Evolutionary conservation across 495 filamentous ascomycete genomes (phyloP).

Genomic region (Beverwykella pulmonaria): DNA sequence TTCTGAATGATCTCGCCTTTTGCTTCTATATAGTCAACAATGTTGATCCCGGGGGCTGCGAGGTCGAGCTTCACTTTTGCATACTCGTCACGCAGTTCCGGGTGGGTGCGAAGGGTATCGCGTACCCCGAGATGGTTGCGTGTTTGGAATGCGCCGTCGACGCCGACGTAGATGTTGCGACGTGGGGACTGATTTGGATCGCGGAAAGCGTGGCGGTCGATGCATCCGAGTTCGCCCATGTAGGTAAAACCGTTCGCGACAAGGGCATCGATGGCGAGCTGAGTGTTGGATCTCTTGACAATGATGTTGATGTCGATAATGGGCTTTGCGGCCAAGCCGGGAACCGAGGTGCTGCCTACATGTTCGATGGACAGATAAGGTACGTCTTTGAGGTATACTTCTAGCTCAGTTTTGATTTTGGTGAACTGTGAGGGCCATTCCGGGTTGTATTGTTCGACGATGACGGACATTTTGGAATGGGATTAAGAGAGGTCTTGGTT

Average conservation of each 20-base stretch:
- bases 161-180: constrained; percentile 35
- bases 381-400: constrained; percentile 13
- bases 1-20: constrained; percentile 30
- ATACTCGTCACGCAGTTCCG: constrained; percentile 35
- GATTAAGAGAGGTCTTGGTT: background rate
- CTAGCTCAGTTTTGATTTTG: constrained; percentile 23
- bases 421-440: constrained; percentile 37
- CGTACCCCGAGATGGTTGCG: constrained; percentile 37
- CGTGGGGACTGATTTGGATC: constrained; percentile 19
- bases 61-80: constrained; percentile 29
- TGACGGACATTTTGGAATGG: constrained; percentile 31
- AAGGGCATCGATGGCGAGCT: constrained; percentile 20
- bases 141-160: constrained; percentile 28
- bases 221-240: constrained; percentile 33
- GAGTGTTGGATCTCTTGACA: constrained; percentile 15
- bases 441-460: constrained; percentile 37
- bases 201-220: constrained; percentile 29
- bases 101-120: constrained; percentile 27
- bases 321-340: constrained; percentile 39
- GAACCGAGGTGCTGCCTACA: constrained; percentile 44
- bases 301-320: constrained; percentile 45
- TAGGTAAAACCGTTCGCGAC: constrained; percentile 21
- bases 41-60: constrained; percentile 3
- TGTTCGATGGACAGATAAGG: constrained; percentile 38
- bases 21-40: constrained; percentile 29